These are phyloP conservation scores for Colletotrichum lindemuthianum DNA, from an alignment of 2,329 filamentous ascomycete genomes.

Conservation along the genomic window DNA sequence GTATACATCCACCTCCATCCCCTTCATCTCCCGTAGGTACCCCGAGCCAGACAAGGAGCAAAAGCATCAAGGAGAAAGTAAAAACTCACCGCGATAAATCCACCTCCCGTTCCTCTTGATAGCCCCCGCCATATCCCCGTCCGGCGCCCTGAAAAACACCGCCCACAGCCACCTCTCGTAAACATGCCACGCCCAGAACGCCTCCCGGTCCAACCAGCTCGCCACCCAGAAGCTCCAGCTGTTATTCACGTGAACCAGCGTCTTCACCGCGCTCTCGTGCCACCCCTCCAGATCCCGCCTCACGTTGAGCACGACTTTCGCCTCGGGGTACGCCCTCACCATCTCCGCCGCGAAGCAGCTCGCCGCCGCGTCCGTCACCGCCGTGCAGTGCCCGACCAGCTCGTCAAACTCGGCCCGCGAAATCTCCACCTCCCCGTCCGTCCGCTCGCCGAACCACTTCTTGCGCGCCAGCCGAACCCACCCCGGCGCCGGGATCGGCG, in stretches of 20 bases:
- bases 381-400: constrained; percentile 43
- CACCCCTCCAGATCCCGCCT: constrained; percentile 52
- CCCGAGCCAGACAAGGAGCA: no score
- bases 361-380: constrained; percentile 54
- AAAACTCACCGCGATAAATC: constrained; percentile 37
- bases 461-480: constrained; percentile 42
- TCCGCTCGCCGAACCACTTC: constrained; percentile 40
- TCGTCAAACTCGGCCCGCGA: constrained; percentile 41
- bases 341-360: constrained; percentile 52
- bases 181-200: constrained; percentile 47
- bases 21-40: no score
- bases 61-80: no score
- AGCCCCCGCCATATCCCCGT: constrained; percentile 42
- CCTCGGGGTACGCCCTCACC: constrained; percentile 38
- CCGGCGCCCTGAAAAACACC: constrained; percentile 42
- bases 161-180: constrained; percentile 44
- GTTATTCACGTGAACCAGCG: constrained; percentile 38
- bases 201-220: constrained; percentile 41
- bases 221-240: constrained; percentile 44
- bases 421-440: constrained; percentile 9
- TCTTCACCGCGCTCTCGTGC: constrained; percentile 46
- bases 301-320: constrained; percentile 57
- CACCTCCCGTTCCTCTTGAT: constrained; percentile 42
- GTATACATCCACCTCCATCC: no score
- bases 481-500: constrained; percentile 35